Base-by-base conservation (phyloP, 768 basidiomycete genomes). In the Dacryopinax spathularia region DNA sequence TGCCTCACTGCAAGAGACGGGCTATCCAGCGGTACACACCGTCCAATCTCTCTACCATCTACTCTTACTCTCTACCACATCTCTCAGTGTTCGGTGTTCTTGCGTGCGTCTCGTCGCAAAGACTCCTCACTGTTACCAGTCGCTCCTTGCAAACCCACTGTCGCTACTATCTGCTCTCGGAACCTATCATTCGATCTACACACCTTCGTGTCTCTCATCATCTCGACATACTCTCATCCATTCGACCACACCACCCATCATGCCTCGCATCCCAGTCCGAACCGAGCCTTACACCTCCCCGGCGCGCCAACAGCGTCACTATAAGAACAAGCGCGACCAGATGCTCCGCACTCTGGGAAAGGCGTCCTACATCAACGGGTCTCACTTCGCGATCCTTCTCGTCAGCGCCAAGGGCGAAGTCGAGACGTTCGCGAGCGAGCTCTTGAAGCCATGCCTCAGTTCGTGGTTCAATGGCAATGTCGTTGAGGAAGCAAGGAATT, bases 341-440 rank as follows among this genome's bases (percentile, higher is more conserved):
- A 75, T 76, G 67, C 71, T 77, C 2, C 72, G 73, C 18, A 65
- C 69, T 0, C 72, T 77, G 31, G 76, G 76, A 35, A 71, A 72
- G 63, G 68, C 72, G 15, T 71, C 73, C 1, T 72, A 73, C 65
- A 72, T 74, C 68, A 76, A 75, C 62, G 75, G 74, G 20, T 71
- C 69, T 12, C 75, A 76, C 34, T 77, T 75, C 67, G 73, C 74
- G 48, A 71, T 77, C 43, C 65, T 74, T 27, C 74, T 71, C 69
- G 72, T 76, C 65, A 72, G 69, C 10, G 71, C 75, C 22, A 69
- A 70, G 20, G 75, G 74, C 12, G 73, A 75, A 33, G 70, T 74
- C 25, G 76, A 77, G 65, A 69, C 70, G 31, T 77, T 71, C 66
- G 75, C 74, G 44, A 73, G 72, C 60, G 76, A 75, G 39, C 69